A percentile compares a stretch with the other conserved stretches of the same genome.
These are phyloP conservation scores for Dipteronia sinensis DNA, from an alignment of 345 rosid species.

Conservation along the genomic window DNA sequence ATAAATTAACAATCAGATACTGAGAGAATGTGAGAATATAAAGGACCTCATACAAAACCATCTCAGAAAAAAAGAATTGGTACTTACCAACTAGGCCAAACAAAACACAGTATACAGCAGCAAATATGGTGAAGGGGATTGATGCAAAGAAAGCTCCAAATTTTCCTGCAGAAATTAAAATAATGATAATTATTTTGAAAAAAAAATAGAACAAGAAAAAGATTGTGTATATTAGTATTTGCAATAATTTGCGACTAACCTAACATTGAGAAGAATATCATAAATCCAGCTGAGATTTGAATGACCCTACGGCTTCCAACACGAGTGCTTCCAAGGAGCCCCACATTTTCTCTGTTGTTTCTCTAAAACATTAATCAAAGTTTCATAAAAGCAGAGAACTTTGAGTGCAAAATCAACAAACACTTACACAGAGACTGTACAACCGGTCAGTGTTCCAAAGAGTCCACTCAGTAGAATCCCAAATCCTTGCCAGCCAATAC, in stretches of 20 bases:
- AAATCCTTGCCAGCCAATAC: conserved; percentile 99
- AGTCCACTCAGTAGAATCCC: conserved; percentile 86
- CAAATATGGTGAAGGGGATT: conserved; percentile 92
- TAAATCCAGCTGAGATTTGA: conserved; percentile 96
- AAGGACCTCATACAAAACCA: neutral
- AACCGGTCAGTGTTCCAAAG: conserved; percentile 85
- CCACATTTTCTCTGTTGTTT: conserved; percentile 81
- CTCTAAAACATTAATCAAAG: conserved; percentile 14
- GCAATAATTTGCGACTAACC: conserved; percentile 45
- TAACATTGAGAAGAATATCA: conserved; percentile 94
- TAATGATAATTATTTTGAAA: neutral
- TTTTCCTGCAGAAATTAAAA: conserved; percentile 58
- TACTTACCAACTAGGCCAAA: conserved; percentile 90
- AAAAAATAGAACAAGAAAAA: neutral
- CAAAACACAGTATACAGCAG: conserved; percentile 84
- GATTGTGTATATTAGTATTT: neutral
- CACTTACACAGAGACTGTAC: conserved; percentile 82
- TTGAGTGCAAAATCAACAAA: conserved; percentile 7
- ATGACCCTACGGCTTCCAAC: conserved; percentile 97
- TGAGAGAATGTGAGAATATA: neutral
- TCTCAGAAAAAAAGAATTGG: neutral
- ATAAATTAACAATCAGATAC: neutral
- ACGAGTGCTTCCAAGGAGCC: conserved; percentile 93
- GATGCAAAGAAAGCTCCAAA: conserved; percentile 97
- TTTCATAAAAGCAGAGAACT: conserved; percentile 11